phyloP scores from a whole-genome alignment of 129 eudicot genomes.

The Arctium minus region DNA sequence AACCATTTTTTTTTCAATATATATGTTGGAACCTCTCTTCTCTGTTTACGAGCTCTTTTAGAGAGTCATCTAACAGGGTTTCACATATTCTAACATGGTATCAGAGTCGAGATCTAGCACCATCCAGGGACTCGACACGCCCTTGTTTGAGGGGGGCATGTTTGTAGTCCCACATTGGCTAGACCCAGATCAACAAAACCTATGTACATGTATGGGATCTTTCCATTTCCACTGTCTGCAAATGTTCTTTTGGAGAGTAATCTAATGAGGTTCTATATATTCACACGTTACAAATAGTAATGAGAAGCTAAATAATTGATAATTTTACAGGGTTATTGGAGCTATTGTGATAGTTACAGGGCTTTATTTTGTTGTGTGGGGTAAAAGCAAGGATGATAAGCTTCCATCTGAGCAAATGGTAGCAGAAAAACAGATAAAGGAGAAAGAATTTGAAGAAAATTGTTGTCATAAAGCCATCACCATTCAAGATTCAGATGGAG shows the following conservation, averaged over 20 bases:
- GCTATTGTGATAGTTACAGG: constrained; percentile 70
- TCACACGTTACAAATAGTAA: too few species aligned
- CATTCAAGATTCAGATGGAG: constrained; percentile 20
- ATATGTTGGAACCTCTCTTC: too few species aligned
- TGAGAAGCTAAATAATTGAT: background rate
- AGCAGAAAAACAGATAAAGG: constrained; percentile 18
- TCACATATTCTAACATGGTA: background rate
- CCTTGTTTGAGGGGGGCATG: background rate
- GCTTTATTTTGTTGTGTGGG: constrained; percentile 84
- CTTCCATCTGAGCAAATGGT: constrained; percentile 23
- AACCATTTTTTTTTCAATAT: background rate
- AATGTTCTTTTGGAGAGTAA: background rate
- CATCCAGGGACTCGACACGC: background rate
- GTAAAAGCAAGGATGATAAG: constrained; percentile 67
- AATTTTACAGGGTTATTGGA: constrained; percentile 60
- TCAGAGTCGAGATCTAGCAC: background rate
- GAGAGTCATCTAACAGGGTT: background rate
- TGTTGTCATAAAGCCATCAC: constrained; percentile 28
- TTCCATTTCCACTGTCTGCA: background rate
- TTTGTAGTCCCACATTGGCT: background rate
- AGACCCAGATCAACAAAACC: background rate
- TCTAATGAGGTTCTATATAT: too few species aligned
- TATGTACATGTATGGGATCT: background rate
- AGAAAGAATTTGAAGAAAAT: constrained; percentile 10
- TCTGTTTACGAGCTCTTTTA: too few species aligned